Percentiles rank a stretch among this genome's conserved stretches.
These are phyloP conservation scores for Globisporangium abappressorium DNA, from an alignment of 352 stramenopile species.

Conservation along the genomic window DNA sequence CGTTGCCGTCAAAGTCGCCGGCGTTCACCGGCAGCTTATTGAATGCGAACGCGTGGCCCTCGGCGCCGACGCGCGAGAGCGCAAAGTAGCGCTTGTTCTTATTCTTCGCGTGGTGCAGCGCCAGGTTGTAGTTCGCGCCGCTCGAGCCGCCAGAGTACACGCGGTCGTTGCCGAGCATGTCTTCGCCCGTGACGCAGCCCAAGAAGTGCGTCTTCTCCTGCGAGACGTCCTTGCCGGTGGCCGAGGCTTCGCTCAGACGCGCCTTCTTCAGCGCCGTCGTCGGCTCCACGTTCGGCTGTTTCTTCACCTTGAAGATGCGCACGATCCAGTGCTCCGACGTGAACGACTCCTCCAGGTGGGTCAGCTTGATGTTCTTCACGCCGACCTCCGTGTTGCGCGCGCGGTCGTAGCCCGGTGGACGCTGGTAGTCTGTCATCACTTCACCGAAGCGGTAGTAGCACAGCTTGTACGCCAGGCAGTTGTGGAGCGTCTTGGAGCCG, in stretches of 20 bases:
- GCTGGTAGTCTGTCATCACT: conserved; percentile 83
- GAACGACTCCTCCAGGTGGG: conserved; percentile 91
- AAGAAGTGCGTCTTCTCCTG: conserved; percentile 79
- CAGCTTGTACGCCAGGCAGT: conserved; percentile 93
- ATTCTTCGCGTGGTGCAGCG: conserved; percentile 77
- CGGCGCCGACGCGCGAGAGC: conserved; percentile 64
- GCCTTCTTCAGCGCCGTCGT: conserved; percentile 67
- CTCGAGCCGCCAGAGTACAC: conserved; percentile 85
- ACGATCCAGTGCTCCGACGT: conserved; percentile 96
- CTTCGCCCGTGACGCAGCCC: conserved; percentile 81
- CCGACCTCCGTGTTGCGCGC: conserved; percentile 86
- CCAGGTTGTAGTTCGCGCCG: conserved; percentile 90
- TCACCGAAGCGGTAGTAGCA: conserved; percentile 93
- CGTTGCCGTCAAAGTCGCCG: conserved; percentile 71
- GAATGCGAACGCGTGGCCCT: conserved; percentile 90
- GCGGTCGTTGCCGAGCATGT: conserved; percentile 82
- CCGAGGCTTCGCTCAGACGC: conserved; percentile 45
- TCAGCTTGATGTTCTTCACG: conserved; percentile 89
- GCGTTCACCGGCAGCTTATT: conserved; percentile 73
- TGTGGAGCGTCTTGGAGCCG: conserved; percentile 85
- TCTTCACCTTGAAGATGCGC: conserved; percentile 94
- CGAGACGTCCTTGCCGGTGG: conserved; percentile 53
- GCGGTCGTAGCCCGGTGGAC: conserved; percentile 81
- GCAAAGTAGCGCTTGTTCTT: conserved; percentile 89
- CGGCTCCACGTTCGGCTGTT: conserved; percentile 75